Base-by-base conservation (phyloP, 176 grass and related monocot species). In the Eleusine indica region DNA sequence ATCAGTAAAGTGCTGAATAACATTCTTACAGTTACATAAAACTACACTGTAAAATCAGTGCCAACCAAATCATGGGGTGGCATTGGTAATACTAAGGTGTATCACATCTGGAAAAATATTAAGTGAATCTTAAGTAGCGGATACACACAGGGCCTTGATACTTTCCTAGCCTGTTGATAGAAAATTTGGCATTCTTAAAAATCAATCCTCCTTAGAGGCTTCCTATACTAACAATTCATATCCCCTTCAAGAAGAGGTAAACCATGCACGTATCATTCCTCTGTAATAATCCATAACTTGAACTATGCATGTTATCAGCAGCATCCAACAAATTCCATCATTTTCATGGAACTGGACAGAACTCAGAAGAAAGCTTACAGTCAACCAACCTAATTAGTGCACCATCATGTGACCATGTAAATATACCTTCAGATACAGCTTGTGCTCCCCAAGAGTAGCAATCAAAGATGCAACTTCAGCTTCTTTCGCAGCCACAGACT, bases 381-480 rank as follows among this genome's bases (percentile, higher is more conserved):
- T 56, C 74, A 83, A 83, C 79, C 40, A 86, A 86, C 68, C 42
- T 71, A 86, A 78, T 83, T 83, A 87, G 32, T 39, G 52, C 18
- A 81, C 70, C 77, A 81, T 61, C 63, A 82, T 83, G 71, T 83
- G 71, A 47, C 65, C 4, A 70, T 76, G 40, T 68, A 80, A 99
- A 29, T 62, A 79, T 99, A 99, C 96, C 93, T 84, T 92, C 61
- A 80, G 42, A 80, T 90, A 84, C 41, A 90, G 77, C 70, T 62
- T 96, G 54, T 96, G 86, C 82, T 99, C 96, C 74, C 93, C 93
- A 21, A 99, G 96, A 15, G 81, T 85, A 39, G 93, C 88, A 75
- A 96, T 80, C 75, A 99, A 77, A 42, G 91, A 85, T 81, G 96
- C 93, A 86, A 96, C 78, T 68, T 99, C 93, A 66, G 96, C 89